A percentile compares a stretch with the other conserved stretches of the same genome.
phyloP scores from a whole-genome alignment of 164 flowering plant species.

The Magnolia changhungtana region DNA sequence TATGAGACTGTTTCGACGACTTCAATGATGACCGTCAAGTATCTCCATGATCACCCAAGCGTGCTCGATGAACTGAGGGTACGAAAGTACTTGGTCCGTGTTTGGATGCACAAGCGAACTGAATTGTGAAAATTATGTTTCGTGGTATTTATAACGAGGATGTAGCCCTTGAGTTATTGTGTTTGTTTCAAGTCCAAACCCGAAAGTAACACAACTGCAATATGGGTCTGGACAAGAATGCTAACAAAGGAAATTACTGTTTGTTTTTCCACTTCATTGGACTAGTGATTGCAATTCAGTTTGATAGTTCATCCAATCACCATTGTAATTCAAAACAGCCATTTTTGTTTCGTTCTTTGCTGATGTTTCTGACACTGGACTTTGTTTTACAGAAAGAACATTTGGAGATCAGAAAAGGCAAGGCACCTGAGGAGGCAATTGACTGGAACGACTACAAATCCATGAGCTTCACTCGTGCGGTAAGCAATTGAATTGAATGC shows the following conservation, averaged over 20 bases:
- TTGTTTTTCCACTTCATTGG: not conserved
- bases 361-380: not conserved
- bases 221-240: no score
- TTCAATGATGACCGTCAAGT: conserved; percentile 71
- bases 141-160: not conserved
- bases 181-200: not conserved
- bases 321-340: not conserved
- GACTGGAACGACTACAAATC: conserved; percentile 46
- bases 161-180: not conserved
- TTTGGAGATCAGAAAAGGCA: conserved; percentile 33
- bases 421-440: conserved; percentile 36
- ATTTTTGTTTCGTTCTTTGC: not conserved
- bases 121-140: no score
- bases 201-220: not conserved
- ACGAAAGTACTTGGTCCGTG: conserved; percentile 10
- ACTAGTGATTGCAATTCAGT: not conserved
- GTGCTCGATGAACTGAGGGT: conserved; percentile 64
- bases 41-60: conserved; percentile 68
- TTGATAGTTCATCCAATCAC: not conserved
- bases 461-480: conserved; percentile 53
- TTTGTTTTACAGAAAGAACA: conserved; percentile 41
- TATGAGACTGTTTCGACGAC: conserved; percentile 74
- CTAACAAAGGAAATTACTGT: not conserved
- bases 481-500: conserved; percentile 18
- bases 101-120: not conserved